Conservation (phyloP, 805 yeast species). For the Kregervanrija delftensis region DNA sequence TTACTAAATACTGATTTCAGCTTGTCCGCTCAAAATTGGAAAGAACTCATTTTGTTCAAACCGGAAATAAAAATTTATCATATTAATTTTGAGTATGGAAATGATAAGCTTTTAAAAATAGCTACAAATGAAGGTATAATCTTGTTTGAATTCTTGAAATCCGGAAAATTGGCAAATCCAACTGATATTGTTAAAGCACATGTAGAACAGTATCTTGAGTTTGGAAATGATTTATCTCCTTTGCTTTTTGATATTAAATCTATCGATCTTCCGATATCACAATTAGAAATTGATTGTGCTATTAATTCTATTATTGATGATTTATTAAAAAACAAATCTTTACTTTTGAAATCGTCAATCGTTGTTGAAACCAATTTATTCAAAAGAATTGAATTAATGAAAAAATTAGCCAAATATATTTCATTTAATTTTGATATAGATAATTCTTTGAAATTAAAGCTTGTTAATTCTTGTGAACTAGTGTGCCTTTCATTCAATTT, state of each 20-base stretch:
- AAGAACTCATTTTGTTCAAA: constrained; percentile 63
- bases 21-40: constrained; percentile 49
- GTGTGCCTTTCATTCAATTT: constrained; percentile 12
- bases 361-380: constrained; percentile 45
- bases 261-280: constrained; percentile 32
- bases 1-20: constrained; percentile 46
- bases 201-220: constrained; percentile 79
- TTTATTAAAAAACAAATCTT: constrained; percentile 48
- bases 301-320: constrained; percentile 45
- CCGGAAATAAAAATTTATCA: constrained; percentile 49
- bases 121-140: constrained; percentile 58
- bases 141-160: constrained; percentile 43
- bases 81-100: constrained; percentile 31
- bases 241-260: constrained; percentile 23
- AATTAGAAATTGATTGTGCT: constrained; percentile 43
- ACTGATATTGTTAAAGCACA: constrained; percentile 51
- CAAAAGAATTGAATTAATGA: constrained; percentile 33
- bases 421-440: constrained; percentile 15
- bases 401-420: constrained; percentile 16
- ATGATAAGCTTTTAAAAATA: constrained; percentile 16
- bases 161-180: constrained; percentile 12
- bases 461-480: constrained; percentile 15
- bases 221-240: constrained; percentile 26
- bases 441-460: constrained; percentile 6
- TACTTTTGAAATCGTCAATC: constrained; percentile 45